Evolutionary conservation across 2,329 filamentous ascomycete species (phyloP).

Genomic region (Fusarium anthophilum): DNA sequence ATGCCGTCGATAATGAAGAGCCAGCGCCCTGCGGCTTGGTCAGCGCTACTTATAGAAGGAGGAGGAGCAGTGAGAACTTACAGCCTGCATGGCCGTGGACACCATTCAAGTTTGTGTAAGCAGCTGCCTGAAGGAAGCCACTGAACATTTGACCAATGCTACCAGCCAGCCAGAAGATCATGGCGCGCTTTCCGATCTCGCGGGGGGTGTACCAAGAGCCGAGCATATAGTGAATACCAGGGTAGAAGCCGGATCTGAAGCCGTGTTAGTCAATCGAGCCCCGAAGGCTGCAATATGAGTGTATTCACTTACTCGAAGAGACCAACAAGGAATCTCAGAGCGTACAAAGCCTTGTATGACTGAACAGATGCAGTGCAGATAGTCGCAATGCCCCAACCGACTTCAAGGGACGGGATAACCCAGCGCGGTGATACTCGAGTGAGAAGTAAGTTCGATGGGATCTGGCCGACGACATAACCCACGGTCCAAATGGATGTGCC

Average conservation of each 20-base stretch:
- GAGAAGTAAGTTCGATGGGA: constrained; percentile 40
- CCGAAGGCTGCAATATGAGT: constrained; percentile 33
- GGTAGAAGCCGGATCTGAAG: constrained; percentile 61
- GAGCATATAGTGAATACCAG: constrained; percentile 41
- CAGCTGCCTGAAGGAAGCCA: constrained; percentile 33
- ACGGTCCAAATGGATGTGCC: constrained; percentile 31
- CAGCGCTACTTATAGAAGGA: accelerated
- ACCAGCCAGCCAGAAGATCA: constrained; percentile 34
- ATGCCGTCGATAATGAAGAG: constrained; percentile 50
- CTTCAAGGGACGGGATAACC: constrained; percentile 20
- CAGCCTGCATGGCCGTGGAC: constrained; percentile 21
- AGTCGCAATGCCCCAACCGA: constrained; percentile 26
- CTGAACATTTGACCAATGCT: constrained; percentile 24
- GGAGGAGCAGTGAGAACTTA: not conserved
- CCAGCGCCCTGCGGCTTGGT: constrained; percentile 34
- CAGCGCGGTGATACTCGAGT: constrained; percentile 5
- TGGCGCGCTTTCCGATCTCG: constrained; percentile 35
- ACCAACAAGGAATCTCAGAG: constrained; percentile 30
- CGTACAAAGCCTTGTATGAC: constrained; percentile 19
- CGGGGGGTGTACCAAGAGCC: constrained; percentile 38
- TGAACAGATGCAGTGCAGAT: constrained; percentile 5
- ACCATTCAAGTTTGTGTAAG: constrained; percentile 23
- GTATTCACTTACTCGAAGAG: constrained; percentile 24
- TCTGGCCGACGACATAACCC: constrained; percentile 40
- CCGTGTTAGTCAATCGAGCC: constrained; percentile 38